A percentile compares a stretch with the other conserved stretches of the same genome.
Conservation (phyloP, 2,329 filamentous ascomycete genomes). For the Malbranchea zuffiana region DNA sequence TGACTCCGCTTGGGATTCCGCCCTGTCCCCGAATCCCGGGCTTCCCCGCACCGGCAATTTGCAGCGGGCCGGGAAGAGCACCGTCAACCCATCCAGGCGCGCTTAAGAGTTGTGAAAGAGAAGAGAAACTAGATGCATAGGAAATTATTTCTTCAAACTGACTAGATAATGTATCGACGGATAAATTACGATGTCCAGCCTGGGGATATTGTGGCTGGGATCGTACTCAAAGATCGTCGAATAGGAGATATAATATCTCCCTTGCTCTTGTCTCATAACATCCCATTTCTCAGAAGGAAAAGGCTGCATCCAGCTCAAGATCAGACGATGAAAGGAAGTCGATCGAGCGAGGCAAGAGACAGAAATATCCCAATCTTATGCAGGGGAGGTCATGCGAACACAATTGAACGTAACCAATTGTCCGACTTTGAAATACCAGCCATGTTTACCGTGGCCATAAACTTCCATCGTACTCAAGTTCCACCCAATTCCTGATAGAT, state of each 20-base stretch:
- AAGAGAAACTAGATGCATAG: conserved; percentile 18
- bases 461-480: background rate
- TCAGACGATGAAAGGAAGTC: conserved; percentile 22
- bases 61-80: background rate
- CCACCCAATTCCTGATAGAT: background rate
- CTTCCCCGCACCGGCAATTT: background rate
- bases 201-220: conserved; percentile 28
- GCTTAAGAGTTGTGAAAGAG: too few species aligned
- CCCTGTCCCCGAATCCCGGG: too few species aligned
- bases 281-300: conserved; percentile 16
- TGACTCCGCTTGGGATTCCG: too few species aligned
- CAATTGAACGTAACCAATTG: too few species aligned
- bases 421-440: too few species aligned
- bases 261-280: conserved; percentile 41
- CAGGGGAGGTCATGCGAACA: too few species aligned
- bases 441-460: too few species aligned
- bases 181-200: conserved; percentile 38
- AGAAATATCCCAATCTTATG: too few species aligned
- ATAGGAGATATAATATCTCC: conserved; percentile 16
- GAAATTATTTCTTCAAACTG: conserved; percentile 20
- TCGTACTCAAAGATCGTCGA: conserved; percentile 44
- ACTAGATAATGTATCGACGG: conserved; percentile 33
- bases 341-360: conserved; percentile 46
- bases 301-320: conserved; percentile 32
- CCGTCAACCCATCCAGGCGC: background rate